phyloP scores from a whole-genome alignment of 2,329 filamentous ascomycete species.

The Fusarium mundagurra region DNA sequence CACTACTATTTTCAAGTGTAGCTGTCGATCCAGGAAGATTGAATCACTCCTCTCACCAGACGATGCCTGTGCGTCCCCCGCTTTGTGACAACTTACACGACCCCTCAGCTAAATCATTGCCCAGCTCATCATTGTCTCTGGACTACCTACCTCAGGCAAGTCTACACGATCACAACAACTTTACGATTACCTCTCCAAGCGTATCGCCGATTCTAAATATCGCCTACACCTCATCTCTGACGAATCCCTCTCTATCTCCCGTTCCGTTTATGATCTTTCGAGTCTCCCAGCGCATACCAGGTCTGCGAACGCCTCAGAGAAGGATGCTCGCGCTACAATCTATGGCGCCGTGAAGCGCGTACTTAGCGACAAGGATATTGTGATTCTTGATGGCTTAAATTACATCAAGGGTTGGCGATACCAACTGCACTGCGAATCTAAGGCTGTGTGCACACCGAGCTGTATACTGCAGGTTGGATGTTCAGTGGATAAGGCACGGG shows the following conservation, averaged over 20 bases:
- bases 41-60: not conserved
- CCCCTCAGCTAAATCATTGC: conserved; percentile 13
- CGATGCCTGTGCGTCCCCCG: conserved; percentile 39
- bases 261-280: conserved; percentile 75
- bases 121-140: conserved; percentile 74
- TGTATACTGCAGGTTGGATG: conserved; percentile 77
- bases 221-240: conserved; percentile 80
- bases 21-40: not conserved
- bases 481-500: conserved; percentile 59
- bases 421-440: conserved; percentile 85
- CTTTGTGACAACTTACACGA: not conserved
- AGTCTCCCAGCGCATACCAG: conserved; percentile 67
- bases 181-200: conserved; percentile 68
- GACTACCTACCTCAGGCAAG: conserved; percentile 75
- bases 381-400: conserved; percentile 82
- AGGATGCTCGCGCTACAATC: conserved; percentile 80
- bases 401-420: conserved; percentile 94
- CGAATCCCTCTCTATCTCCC: conserved; percentile 74
- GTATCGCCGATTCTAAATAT: conserved; percentile 63
- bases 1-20: not conserved
- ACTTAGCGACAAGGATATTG: conserved; percentile 76
- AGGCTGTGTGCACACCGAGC: conserved; percentile 78
- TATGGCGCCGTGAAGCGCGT: conserved; percentile 83
- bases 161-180: conserved; percentile 74
- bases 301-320: conserved; percentile 79